These are phyloP conservation scores for Trichoderma sp. DNA, from an alignment of 2,329 filamentous ascomycete genomes.

Conservation along the genomic window DNA sequence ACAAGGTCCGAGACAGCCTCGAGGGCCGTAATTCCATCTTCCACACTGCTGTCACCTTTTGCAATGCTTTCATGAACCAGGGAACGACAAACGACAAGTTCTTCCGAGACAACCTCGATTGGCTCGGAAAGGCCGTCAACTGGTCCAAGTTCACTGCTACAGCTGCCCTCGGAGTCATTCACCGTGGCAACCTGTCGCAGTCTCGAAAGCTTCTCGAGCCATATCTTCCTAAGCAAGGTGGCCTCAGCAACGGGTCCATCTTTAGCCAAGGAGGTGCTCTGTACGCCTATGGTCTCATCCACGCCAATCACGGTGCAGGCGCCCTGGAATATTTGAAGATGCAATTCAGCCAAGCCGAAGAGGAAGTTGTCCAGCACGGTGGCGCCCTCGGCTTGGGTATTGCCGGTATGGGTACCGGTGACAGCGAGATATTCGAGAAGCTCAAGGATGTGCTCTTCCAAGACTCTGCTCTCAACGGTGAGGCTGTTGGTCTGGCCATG, in stretches of 20 bases:
- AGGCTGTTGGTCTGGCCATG: conserved; percentile 94
- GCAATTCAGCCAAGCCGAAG: conserved; percentile 74
- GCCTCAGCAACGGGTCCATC: conserved; percentile 78
- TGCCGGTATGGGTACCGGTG: conserved; percentile 95
- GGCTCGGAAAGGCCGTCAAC: conserved; percentile 97
- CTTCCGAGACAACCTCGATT: conserved; percentile 96
- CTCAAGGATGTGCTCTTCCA: conserved; percentile 87
- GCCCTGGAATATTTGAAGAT: conserved; percentile 79
- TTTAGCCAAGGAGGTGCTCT: conserved; percentile 96
- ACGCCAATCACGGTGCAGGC: conserved; percentile 94
- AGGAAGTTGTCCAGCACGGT: conserved; percentile 96
- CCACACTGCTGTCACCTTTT: conserved; percentile 95
- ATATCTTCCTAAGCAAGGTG: conserved; percentile 80
- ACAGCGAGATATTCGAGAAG: conserved; percentile 87
- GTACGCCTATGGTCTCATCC: conserved; percentile 93
- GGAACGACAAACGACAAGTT: conserved; percentile 98
- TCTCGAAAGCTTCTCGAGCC: conserved; percentile 92
- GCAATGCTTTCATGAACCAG: conserved; percentile 99
- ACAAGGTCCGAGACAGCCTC: conserved; percentile 93
- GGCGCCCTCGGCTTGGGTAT: conserved; percentile 94
- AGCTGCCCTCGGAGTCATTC: conserved; percentile 92
- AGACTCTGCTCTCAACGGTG: conserved; percentile 94
- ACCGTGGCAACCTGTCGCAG: conserved; percentile 91
- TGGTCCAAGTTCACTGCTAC: conserved; percentile 99
- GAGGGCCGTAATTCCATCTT: conserved; percentile 98